Percentiles rank a stretch among this genome's conserved stretches.
Conservation (phyloP, 768 basidiomycete species). For the Lactarius hatsudake region DNA sequence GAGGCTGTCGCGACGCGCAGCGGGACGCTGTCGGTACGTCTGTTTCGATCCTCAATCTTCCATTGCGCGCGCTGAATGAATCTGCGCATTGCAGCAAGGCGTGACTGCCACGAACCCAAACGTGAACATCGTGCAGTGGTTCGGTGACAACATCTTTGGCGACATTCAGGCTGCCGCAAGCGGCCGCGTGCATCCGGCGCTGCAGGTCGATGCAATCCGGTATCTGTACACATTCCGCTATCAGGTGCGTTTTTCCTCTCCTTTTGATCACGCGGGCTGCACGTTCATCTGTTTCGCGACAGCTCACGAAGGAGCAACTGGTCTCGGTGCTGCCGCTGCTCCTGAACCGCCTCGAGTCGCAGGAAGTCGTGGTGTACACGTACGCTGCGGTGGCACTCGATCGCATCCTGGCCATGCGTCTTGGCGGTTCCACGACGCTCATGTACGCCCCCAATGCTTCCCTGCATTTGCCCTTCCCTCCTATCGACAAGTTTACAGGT, state of each 20-base stretch:
- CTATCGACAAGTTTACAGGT: conserved; percentile 45
- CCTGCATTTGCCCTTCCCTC: not conserved
- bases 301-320: conserved; percentile 93
- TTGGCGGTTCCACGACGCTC: conserved; percentile 52
- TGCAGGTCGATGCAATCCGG: conserved; percentile 95
- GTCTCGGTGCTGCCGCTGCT: conserved; percentile 87
- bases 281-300: conserved; percentile 3
- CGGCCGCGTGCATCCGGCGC: conserved; percentile 70
- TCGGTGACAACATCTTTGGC: conserved; percentile 84
- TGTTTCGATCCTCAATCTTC: not conserved
- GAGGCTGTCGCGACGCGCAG: conserved; percentile 92
- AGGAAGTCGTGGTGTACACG: conserved; percentile 90
- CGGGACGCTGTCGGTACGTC: conserved; percentile 72
- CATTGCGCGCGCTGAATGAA: not conserved
- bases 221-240: conserved; percentile 95
- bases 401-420: conserved; percentile 87
- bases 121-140: conserved; percentile 94
- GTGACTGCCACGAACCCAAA: conserved; percentile 91
- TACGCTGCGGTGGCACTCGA: conserved; percentile 99
- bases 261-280: not conserved
- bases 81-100: conserved; percentile 56
- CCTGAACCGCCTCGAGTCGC: conserved; percentile 73
- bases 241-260: conserved; percentile 52
- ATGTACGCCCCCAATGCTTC: conserved; percentile 51
- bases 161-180: conserved; percentile 74